Evolutionary conservation across 2,329 filamentous ascomycete genomes (phyloP).

Genomic region (Xylaria sp.): DNA sequence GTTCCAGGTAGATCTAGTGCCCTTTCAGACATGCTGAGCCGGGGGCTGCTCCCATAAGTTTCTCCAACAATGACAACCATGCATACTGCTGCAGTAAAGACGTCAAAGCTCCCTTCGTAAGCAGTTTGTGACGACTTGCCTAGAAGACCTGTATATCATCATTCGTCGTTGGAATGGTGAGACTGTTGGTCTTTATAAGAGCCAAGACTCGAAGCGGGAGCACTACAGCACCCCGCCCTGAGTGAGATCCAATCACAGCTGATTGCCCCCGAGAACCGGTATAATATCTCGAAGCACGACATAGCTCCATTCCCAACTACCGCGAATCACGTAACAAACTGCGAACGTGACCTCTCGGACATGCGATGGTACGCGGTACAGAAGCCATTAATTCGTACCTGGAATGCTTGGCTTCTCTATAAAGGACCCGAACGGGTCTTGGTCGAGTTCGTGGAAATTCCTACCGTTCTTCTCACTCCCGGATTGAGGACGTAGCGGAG

Average conservation of each 20-base stretch:
- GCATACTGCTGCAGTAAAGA: not conserved
- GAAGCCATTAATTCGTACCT: conserved; percentile 25
- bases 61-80: conserved; percentile 1
- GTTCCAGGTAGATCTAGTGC: not conserved
- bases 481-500: not conserved
- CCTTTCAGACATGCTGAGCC: not conserved
- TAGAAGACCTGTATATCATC: conserved; percentile 8
- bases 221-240: conserved; percentile 20
- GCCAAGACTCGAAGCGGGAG: conserved; percentile 16
- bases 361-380: conserved; percentile 34
- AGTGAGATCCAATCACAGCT: conserved; percentile 21
- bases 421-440: conserved; percentile 30
- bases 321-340: conserved; percentile 6
- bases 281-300: conserved; percentile 27
- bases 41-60: not conserved
- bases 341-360: conserved; percentile 6
- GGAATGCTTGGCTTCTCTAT: conserved; percentile 33
- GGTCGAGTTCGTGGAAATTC: conserved; percentile 21
- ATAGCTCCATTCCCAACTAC: conserved; percentile 18
- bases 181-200: not conserved
- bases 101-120: not conserved
- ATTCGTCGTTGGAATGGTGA: conserved; percentile 2
- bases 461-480: not conserved
- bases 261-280: conserved; percentile 22
- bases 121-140: not conserved